Base-by-base conservation (phyloP, 352 stramenopile genomes). In the Globisporangium iwayamae region DNA sequence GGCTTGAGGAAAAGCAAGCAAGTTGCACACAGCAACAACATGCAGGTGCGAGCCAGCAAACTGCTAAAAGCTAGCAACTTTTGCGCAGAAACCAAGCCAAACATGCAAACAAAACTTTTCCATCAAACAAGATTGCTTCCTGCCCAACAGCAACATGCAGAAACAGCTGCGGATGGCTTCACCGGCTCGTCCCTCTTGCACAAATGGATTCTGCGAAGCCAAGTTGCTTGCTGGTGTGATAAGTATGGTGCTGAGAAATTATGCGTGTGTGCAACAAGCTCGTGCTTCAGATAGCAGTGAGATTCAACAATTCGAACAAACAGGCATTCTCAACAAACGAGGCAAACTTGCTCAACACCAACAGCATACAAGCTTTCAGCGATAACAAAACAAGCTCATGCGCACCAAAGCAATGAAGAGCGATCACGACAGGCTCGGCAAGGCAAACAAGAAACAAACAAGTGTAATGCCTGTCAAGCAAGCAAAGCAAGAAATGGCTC, bases 171-270 rank as follows among this genome's bases (percentile, higher is more conserved):
- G 9, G 28, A 56, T 41, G 18, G 51, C 30, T 56, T 41, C 30
- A 41, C 25, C 10, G 25, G 32, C 28, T 56, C 16, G 41, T 20
- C 14, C 10, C 14, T 18, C 25, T 28, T 28, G 8, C n/a, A 45
- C 52, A 46, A 46, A 34, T 28, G 52, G 52, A 57, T 46, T 57
- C 52, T 57, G 32, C 18, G n/a, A 57, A 57, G 52, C 30, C 52
- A 56, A 28, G 18, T 45, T 57, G 22, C 25, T 28, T 56, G 51
- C 28, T 45, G 38, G 25, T 28, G 25, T 28, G 25, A 10, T 39
- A 10, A 39, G 34, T 13, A 39, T 39, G 34, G 34, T 11, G 34
- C 34, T 47, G 41, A 47, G 41, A 47, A 47, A 47, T 28, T 28
- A 28, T 28, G 22, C 7, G 41, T 16, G 8, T 47, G 41, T 47